These are phyloP conservation scores for Euryodendron excelsum DNA, from an alignment of 148 eudicot genomes.

Conservation along the genomic window DNA sequence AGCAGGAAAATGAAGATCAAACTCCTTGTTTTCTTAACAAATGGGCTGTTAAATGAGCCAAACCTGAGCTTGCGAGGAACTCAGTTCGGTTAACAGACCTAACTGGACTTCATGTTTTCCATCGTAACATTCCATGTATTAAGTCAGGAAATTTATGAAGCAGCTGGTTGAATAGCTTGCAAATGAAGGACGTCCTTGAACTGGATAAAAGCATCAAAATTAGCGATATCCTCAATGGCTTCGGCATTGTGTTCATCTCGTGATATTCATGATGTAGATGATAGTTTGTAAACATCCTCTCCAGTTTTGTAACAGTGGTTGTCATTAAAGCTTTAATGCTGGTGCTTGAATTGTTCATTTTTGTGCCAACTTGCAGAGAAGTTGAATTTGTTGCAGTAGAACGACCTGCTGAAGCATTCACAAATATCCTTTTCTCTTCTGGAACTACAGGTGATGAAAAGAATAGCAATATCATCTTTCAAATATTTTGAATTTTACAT, in stretches of 20 bases:
- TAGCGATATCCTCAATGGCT: neutral
- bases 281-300: constrained; percentile 14
- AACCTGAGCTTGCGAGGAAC: too few species aligned
- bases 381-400: constrained; percentile 65
- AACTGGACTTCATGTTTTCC: too few species aligned
- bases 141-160: neutral
- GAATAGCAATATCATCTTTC: neutral
- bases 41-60: too few species aligned
- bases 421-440: constrained; percentile 94
- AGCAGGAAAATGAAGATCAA: too few species aligned
- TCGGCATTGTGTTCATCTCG: constrained; percentile 4
- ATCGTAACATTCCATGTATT: neutral
- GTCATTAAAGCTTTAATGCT: neutral
- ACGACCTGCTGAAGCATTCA: constrained; percentile 63
- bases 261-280: neutral
- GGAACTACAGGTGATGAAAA: constrained; percentile 81
- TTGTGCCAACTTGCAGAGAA: constrained; percentile 46
- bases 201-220: neutral
- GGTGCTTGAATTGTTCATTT: constrained; percentile 1
- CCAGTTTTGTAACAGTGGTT: constrained; percentile 16
- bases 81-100: too few species aligned
- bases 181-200: neutral
- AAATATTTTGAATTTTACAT: neutral
- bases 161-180: constrained; percentile 8
- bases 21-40: too few species aligned